Conservation (phyloP, 495 filamentous ascomycete species). For the Aspergillus diversus region DNA sequence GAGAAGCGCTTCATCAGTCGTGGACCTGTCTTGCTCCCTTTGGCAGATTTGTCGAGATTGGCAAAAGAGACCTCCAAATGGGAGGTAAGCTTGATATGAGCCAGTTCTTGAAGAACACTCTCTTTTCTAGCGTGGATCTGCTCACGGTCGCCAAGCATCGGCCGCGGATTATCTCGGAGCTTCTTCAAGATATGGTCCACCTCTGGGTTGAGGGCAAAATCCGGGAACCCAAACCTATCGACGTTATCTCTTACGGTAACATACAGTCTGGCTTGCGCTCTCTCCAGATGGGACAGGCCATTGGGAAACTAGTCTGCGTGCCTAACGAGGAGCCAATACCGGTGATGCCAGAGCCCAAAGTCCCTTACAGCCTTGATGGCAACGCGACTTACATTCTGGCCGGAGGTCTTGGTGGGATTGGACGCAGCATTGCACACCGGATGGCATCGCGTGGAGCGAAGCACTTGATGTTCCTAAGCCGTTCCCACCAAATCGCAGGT, state of each 20-base stretch:
- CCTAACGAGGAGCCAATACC: background rate
- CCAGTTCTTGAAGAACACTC: constrained; percentile 24
- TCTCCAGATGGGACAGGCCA: background rate
- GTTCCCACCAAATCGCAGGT: constrained; percentile 1
- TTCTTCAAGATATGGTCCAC: background rate
- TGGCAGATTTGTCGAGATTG: constrained; percentile 51
- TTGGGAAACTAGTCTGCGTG: background rate
- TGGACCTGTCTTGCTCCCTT: constrained; percentile 55
- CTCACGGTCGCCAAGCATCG: background rate
- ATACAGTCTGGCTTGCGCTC: background rate
- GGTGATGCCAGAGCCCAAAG: background rate
- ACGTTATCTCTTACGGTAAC: background rate
- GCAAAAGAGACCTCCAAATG: constrained; percentile 37
- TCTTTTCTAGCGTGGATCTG: constrained; percentile 27
- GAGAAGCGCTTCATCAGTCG: constrained; percentile 45
- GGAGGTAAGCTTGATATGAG: constrained; percentile 28
- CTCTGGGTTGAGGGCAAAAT: background rate
- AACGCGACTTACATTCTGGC: constrained; percentile 46
- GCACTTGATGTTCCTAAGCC: constrained; percentile 38
- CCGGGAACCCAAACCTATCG: background rate
- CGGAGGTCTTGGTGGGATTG: constrained; percentile 51
- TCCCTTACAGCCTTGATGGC: constrained; percentile 5
- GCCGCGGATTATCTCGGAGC: background rate
- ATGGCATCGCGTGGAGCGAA: constrained; percentile 42
- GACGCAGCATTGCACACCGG: constrained; percentile 39